phyloP scores from a whole-genome alignment of 2,329 filamentous ascomycete species.

The Paraconiothyrium brasiliense region DNA sequence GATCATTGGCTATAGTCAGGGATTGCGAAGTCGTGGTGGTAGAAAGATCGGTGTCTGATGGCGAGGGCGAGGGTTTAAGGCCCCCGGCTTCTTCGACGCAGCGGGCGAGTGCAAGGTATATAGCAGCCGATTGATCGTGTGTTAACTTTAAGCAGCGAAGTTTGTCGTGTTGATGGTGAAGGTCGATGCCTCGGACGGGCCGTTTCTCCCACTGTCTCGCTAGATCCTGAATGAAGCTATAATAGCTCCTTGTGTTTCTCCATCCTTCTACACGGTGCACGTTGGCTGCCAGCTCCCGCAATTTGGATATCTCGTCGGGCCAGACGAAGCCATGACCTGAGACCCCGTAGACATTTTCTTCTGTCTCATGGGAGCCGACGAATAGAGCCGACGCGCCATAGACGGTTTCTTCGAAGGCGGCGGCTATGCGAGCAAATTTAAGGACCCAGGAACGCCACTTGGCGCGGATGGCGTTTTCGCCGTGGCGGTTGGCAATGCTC shows the following conservation, averaged over 20 bases:
- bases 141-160: conserved; percentile 83
- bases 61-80: conserved; percentile 23
- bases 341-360: conserved; percentile 60
- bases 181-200: conserved; percentile 81
- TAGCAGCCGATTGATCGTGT: conserved; percentile 78
- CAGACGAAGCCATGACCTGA: conserved; percentile 95
- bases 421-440: conserved; percentile 90
- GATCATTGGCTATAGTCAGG: conserved; percentile 37
- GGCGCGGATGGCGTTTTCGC: conserved; percentile 84
- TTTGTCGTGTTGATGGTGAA: conserved; percentile 92
- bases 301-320: conserved; percentile 81
- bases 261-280: conserved; percentile 95
- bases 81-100: conserved; percentile 66
- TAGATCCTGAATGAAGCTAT: conserved; percentile 81
- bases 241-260: conserved; percentile 95
- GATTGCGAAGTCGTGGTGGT: conserved; percentile 28
- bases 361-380: conserved; percentile 77
- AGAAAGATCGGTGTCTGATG: conserved; percentile 31
- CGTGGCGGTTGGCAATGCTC: conserved; percentile 85
- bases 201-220: conserved; percentile 52
- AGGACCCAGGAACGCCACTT: conserved; percentile 97
- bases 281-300: conserved; percentile 88
- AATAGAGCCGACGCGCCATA: conserved; percentile 92
- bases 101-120: conserved; percentile 82
- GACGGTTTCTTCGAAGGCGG: conserved; percentile 93